Percentiles rank a stretch among this genome's conserved stretches.
These are phyloP conservation scores for Prunus salicina DNA, from an alignment of 306 rosid genomes.

Conservation along the genomic window DNA sequence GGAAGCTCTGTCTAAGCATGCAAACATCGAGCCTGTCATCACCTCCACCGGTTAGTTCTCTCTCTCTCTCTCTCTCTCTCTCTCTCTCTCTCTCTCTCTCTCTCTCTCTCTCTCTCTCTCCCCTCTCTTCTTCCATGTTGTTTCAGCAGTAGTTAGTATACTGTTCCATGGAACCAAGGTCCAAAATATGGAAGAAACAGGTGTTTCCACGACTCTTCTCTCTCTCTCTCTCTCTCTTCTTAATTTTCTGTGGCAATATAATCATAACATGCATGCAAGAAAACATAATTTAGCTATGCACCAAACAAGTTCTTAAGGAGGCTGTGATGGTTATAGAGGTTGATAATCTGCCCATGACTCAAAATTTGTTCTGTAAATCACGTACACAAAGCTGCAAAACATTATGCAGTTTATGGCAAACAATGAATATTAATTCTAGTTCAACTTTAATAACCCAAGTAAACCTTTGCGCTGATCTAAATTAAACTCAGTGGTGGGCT, in stretches of 20 bases:
- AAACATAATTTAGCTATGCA: not conserved
- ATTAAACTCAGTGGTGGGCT: no score
- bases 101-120: not conserved
- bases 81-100: no score
- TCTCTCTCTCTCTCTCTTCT: no score
- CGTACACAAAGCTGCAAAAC: not conserved
- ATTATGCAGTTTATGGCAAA: no score
- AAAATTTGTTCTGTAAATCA: not conserved
- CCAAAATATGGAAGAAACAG: no score
- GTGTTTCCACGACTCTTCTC: no score
- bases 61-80: not conserved
- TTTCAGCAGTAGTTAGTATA: no score
- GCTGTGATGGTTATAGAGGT: not conserved
- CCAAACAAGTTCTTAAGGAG: not conserved
- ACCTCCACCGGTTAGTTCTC: constrained; percentile 72
- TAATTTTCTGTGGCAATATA: not conserved
- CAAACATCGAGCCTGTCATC: constrained; percentile 74
- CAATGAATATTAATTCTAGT: not conserved
- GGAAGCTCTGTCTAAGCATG: constrained; percentile 92
- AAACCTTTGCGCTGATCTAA: not conserved
- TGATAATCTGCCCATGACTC: not conserved
- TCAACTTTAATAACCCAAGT: not conserved
- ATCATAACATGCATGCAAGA: constrained; percentile 4
- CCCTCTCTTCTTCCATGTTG: not conserved
- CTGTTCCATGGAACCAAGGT: no score